Evolutionary conservation across 345 rosid genomes (phyloP).

Genomic region (Citrus sinensis): DVS_A1.0 CM039166.1:18776001-18776500

Average conservation of each 20-base stretch:
- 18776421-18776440: not conserved
- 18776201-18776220: not conserved
- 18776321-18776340: not conserved
- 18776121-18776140: conserved; percentile 49
- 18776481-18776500: not conserved
- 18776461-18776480: not conserved
- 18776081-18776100: conserved; percentile 97
- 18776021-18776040: conserved; percentile 94
- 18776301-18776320: no score
- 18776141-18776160: not conserved
- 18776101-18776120: conserved; percentile 94
- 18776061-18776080: conserved; percentile 68
- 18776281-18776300: no score
- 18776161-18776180: not conserved
- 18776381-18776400: not conserved
- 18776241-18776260: no score
- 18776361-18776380: not conserved
- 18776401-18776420: not conserved
- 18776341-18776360: not conserved
- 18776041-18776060: conserved; percentile 85
- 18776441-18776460: no score
- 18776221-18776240: no score
- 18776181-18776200: not conserved
- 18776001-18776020: conserved; percentile 75
- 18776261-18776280: no score